Base-by-base conservation (phyloP, 2,329 filamentous ascomycete genomes). In the Cladophialophora yegresii region DNA sequence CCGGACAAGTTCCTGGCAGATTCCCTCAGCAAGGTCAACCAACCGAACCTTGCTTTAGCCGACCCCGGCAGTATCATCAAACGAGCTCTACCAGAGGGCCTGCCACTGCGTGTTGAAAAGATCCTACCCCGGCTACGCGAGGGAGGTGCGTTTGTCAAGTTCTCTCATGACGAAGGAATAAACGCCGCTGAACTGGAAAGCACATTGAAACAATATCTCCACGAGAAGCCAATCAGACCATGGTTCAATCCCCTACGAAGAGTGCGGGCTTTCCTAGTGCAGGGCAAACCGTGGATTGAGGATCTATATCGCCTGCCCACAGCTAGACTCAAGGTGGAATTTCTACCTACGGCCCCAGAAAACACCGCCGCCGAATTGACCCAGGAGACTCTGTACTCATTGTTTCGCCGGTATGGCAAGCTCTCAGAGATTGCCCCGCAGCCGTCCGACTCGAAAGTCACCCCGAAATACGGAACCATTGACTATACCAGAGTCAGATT, bases 71-170 rank as follows among this genome's bases (percentile, higher is more conserved):
- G 77, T 33, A 80, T 89, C 20, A 78, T 87, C 13, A 77, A 84
- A 53, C 83, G 83, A 60, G 89, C 87, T 0, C 85, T 91, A 26
- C 89, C 89, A 0, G 75, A 80, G 4, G 82, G 82, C 9, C 72
- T 88, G 1, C 81, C 85, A 0, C 80, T 96, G 54, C 87, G 88
- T 63, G 86, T 96, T 54, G 90, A 87, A 2, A 89, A 96, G 72
- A 88, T 97, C 16, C 77, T 97, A 20, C 92, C 93, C 0, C 85
- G 92, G 2, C 81, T 96, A 30, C 93, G 96, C 72, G 95, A 99
- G 73, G 95, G 95, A 16, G 95, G 95, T 12, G 92, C 91, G 0
- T 98, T 96, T 75, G 88, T 98, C 75, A 97, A 96, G 75, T 92
- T 96, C 74, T 84, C 83, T 16, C 85, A 85, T 69, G 80, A 82